A percentile compares a stretch with the other conserved stretches of the same genome.
These are phyloP conservation scores for Pyricularia sp. DNA, from an alignment of 2,329 filamentous ascomycete species.

Conservation along the genomic window DNA sequence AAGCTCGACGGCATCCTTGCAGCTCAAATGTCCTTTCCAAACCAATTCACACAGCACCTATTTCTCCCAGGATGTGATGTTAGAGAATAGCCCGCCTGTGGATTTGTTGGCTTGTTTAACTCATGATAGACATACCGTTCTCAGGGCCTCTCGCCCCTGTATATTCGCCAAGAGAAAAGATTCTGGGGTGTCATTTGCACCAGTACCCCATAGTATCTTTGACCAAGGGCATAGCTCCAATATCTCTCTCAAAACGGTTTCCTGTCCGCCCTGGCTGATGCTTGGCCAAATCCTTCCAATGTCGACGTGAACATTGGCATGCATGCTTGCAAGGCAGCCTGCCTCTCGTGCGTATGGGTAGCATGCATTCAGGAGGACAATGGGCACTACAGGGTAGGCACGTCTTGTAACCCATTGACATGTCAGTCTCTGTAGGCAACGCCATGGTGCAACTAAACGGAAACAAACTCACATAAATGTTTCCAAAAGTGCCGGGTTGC, in stretches of 20 bases:
- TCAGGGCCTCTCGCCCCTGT: constrained; percentile 63
- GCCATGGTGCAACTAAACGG: neutral
- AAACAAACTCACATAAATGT: constrained; percentile 43
- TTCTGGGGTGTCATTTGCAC: constrained; percentile 72
- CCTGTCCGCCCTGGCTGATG: constrained; percentile 67
- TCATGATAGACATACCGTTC: constrained; percentile 41
- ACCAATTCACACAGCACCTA: constrained; percentile 61
- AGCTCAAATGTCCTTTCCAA: constrained; percentile 49
- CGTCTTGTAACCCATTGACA: constrained; percentile 20
- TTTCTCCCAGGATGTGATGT: constrained; percentile 3
- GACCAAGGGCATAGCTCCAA: constrained; percentile 66
- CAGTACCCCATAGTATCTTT: constrained; percentile 73
- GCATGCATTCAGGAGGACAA: constrained; percentile 70
- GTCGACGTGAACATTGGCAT: constrained; percentile 73
- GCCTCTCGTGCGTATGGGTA: constrained; percentile 75
- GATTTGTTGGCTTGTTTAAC: neutral
- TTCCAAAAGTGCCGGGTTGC: constrained; percentile 70
- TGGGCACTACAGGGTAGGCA: constrained; percentile 57
- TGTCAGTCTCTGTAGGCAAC: neutral
- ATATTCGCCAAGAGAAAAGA: constrained; percentile 64
- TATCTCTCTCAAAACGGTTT: constrained; percentile 58
- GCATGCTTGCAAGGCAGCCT: constrained; percentile 68
- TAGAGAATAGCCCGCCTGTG: neutral
- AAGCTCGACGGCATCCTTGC: constrained; percentile 52
- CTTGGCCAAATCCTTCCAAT: constrained; percentile 77